Percentiles rank a stretch among this genome's conserved stretches.
Conservation (phyloP, 1,284 basidiomycete genomes). For the Naganishia liquefaciens region DNA sequence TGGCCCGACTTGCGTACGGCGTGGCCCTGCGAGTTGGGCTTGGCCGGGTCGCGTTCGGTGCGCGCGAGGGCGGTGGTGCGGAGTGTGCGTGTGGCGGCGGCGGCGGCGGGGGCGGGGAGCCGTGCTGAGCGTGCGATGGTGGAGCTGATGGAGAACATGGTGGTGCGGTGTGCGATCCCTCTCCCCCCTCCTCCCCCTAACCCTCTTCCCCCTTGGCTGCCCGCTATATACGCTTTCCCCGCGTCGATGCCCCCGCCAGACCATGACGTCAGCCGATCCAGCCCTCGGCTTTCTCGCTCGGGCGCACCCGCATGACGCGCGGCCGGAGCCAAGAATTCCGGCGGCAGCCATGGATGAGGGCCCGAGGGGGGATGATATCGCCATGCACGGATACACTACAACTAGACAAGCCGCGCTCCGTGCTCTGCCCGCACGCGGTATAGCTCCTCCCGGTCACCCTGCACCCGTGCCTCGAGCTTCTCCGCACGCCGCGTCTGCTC, state of each 20-base stretch:
- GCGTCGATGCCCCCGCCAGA: neutral
- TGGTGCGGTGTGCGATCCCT: neutral
- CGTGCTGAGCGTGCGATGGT: neutral
- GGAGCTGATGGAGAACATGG: conserved; percentile 29
- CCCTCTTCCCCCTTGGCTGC: neutral
- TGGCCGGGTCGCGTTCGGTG: conserved; percentile 16
- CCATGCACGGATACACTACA: neutral
- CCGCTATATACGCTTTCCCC: neutral
- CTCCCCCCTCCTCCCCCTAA: neutral
- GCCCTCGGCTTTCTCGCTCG: neutral
- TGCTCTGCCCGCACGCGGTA: conserved; percentile 4
- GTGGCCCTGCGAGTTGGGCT: conserved; percentile 41
- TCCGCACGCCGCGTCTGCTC: conserved; percentile 12
- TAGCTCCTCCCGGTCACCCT: conserved; percentile 12
- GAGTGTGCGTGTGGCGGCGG: conserved; percentile 11
- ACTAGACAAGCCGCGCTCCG: conserved; percentile 9
- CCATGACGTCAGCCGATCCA: conserved; percentile 26
- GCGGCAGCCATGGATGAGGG: neutral
- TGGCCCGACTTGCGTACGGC: conserved; percentile 39
- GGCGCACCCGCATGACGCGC: conserved; percentile 18
- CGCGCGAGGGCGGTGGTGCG: conserved; percentile 15
- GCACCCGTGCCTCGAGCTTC: neutral
- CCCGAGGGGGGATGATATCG: neutral
- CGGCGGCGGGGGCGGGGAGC: neutral
- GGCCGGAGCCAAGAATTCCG: neutral